Conservation (phyloP, 495 filamentous ascomycete species). For the Paragyromitra xinjiangensis region DNA sequence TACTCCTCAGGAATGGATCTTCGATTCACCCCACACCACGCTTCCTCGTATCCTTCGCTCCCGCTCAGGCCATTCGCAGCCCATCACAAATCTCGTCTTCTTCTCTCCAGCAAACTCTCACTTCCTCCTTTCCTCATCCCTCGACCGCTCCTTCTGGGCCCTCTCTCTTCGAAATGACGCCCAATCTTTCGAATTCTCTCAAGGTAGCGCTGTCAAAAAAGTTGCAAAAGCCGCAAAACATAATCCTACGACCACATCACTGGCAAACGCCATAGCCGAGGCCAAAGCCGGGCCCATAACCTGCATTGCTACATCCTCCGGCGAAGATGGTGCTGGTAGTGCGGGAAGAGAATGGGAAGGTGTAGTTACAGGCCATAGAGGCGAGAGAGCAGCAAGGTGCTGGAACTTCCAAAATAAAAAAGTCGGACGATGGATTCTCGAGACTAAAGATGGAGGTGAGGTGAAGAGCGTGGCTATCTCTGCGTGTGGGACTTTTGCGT, state of each 20-base stretch:
- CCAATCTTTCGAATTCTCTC: slow-evolving; percentile 91
- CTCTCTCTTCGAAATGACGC: slow-evolving; percentile 94
- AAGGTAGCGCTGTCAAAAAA: slow-evolving; percentile 77
- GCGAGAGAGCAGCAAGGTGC: slow-evolving; percentile 83
- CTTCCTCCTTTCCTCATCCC: slow-evolving; percentile 89
- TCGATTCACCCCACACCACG: slow-evolving; percentile 63
- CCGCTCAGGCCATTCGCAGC: slow-evolving; percentile 85
- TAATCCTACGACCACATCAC: slow-evolving; percentile 60
- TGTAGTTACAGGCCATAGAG: slow-evolving; percentile 89
- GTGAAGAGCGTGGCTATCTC: slow-evolving; percentile 90
- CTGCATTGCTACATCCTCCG: slow-evolving; percentile 86
- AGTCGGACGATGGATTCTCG: slow-evolving; percentile 89
- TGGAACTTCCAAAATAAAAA: slow-evolving; percentile 96
- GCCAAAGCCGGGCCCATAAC: slow-evolving; percentile 90
- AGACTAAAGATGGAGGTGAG: slow-evolving; percentile 81
- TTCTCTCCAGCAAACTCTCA: slow-evolving; percentile 82
- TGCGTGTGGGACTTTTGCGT: slow-evolving; percentile 89
- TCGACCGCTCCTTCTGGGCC: slow-evolving; percentile 90
- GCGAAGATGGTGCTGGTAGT: slow-evolving; percentile 78
- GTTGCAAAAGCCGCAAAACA: slow-evolving; percentile 82
- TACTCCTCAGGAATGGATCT: slow-evolving; percentile 54
- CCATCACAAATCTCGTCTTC: slow-evolving; percentile 81
- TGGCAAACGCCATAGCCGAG: slow-evolving; percentile 70
- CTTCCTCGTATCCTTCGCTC: slow-evolving; percentile 83
- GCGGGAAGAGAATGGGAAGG: slow-evolving; percentile 91